These are phyloP conservation scores for Calocybe gangraenosa DNA, from an alignment of 768 basidiomycete species.

Conservation along the genomic window DNA sequence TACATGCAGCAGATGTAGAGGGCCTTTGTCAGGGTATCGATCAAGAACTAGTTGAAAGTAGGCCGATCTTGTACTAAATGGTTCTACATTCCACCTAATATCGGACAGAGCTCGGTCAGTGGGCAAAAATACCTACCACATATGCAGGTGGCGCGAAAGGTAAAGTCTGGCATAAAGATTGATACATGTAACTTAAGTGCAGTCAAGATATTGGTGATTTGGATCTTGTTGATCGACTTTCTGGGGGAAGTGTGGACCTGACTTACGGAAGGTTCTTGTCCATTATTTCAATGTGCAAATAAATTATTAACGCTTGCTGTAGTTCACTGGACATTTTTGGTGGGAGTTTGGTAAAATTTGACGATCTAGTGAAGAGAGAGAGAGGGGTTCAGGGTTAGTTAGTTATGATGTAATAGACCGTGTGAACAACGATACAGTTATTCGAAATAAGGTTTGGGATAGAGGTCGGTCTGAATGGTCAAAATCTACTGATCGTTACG, in stretches of 20 bases:
- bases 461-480: slow-evolving; percentile 22
- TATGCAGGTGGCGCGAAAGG: slow-evolving; percentile 97
- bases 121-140: slow-evolving; percentile 88
- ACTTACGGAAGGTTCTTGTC: slow-evolving; percentile 71
- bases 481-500: slow-evolving; percentile 28
- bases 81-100: slow-evolving; percentile 10
- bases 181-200: neutral
- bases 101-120: slow-evolving; percentile 75
- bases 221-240: slow-evolving; percentile 73
- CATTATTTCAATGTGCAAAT: neutral
- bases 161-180: slow-evolving; percentile 23
- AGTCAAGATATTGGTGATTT: slow-evolving; percentile 73
- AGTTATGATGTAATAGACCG: slow-evolving; percentile 20
- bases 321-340: slow-evolving; percentile 70
- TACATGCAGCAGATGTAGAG: slow-evolving; percentile 99
- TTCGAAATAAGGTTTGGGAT: slow-evolving; percentile 41
- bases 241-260: slow-evolving; percentile 78
- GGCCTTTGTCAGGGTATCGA: slow-evolving; percentile 97
- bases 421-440: slow-evolving; percentile 41
- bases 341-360: slow-evolving; percentile 57
- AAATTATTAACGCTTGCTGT: neutral
- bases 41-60: slow-evolving; percentile 77
- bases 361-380: slow-evolving; percentile 19
- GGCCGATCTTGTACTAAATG: slow-evolving; percentile 23
- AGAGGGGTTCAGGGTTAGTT: slow-evolving; percentile 36